Conservation (phyloP, 164 flowering plant genomes). For the Cinnamomum chago region DNA sequence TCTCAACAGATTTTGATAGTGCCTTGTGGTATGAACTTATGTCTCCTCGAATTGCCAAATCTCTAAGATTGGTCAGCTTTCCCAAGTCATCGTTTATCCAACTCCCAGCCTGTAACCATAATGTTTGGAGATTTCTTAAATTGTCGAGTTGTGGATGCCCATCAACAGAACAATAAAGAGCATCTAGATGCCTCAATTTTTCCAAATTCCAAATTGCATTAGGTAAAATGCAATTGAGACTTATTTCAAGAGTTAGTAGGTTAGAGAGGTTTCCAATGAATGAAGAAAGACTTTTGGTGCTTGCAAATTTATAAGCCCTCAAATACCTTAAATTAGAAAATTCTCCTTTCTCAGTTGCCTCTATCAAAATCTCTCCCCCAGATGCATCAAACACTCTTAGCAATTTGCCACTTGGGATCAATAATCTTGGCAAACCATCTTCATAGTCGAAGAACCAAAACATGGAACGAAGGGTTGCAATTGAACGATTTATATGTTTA, state of each 20-base stretch:
- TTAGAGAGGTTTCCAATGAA: neutral
- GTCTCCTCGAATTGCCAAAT: neutral
- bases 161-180: too few species aligned
- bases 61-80: neutral
- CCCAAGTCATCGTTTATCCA: neutral
- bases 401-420: too few species aligned
- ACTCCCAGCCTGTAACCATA: neutral
- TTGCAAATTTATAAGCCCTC: neutral
- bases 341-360: neutral
- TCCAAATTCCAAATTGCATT: neutral
- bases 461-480: neutral
- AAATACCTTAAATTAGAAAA: neutral
- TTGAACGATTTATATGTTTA: neutral
- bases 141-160: neutral
- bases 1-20: neutral
- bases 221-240: neutral
- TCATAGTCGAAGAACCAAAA: neutral
- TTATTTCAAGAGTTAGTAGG: neutral
- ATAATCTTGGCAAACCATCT: neutral
- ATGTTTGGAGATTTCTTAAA: neutral
- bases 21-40: neutral
- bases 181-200: neutral
- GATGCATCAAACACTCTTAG: too few species aligned
- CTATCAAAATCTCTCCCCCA: too few species aligned
- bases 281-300: neutral